Base-by-base conservation (phyloP, 2,329 filamentous ascomycete genomes). In the Emydomyces testavorans region DNA sequence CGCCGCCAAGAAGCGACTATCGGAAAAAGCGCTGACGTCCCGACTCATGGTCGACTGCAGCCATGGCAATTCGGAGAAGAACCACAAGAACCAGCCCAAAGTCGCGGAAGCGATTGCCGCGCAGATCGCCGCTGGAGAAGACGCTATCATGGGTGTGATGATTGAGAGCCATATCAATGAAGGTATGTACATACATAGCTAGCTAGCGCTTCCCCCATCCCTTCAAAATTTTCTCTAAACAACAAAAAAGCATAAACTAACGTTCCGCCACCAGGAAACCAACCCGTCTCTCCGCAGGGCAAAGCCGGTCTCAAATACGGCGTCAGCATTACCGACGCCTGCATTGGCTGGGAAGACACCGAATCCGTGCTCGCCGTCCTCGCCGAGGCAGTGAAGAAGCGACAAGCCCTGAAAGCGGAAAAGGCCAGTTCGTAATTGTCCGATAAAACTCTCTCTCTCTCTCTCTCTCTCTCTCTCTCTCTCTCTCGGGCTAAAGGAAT, bases 151-250 rank as follows among this genome's bases (percentile, higher is more conserved):
- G 79, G 92, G 92, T 60, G 86, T 96, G 51, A 98, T 98, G 92
- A 94, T 98, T 60, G 92, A 98, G 74, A 93, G 85, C 67, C 85
- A 96, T 67, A 93, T 96, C 70, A 83, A 90, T 60, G 90, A 95
- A 71, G 89, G 85, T 83, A 65, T 60, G 74, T 62, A 28, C 32
- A 7, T 13, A n/a, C n/a, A n/a, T n/a, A n/a, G n/a, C n/a, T n/a
- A n/a, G n/a, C n/a, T n/a, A n/a, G n/a, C n/a, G n/a, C n/a, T n/a
- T n/a, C n/a, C n/a, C n/a, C n/a, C n/a, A n/a, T n/a, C n/a, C n/a
- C n/a, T n/a, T n/a, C n/a, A n/a, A n/a, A n/a, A n/a, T n/a, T n/a
- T n/a, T n/a, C n/a, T n/a, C n/a, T n/a, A n/a, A n/a, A n/a, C n/a
- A n/a, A n/a, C n/a, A n/a, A n/a, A n/a, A n/a, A n/a, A n/a, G n/a